Percentiles rank a stretch among this genome's conserved stretches.
phyloP scores from a whole-genome alignment of 352 stramenopile genomes.

The Pythium phragmitis region DNA sequence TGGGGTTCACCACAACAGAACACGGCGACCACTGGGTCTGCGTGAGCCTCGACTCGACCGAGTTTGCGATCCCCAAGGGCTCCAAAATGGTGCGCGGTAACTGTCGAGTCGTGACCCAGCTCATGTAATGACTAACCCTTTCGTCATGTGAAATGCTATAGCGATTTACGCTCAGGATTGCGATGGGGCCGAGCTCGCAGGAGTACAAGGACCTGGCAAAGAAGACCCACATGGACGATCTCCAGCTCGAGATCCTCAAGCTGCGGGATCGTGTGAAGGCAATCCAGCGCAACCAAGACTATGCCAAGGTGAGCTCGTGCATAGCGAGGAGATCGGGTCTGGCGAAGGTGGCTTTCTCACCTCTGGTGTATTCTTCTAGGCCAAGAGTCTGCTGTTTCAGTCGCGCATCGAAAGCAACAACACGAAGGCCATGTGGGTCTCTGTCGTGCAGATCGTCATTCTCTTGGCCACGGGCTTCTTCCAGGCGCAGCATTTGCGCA shows the following conservation, averaged over 20 bases:
- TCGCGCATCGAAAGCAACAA: slow-evolving; percentile 80
- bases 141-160: slow-evolving; percentile 13
- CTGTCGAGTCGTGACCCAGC: no score
- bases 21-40: slow-evolving; percentile 79
- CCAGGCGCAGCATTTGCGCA: slow-evolving; percentile 76
- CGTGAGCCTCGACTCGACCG: slow-evolving; percentile 61
- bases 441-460: slow-evolving; percentile 75
- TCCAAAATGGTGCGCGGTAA: slow-evolving; percentile 56
- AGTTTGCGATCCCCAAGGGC: slow-evolving; percentile 55
- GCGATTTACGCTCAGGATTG: slow-evolving; percentile 68
- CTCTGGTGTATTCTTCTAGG: slow-evolving; percentile 24
- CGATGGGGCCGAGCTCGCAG: slow-evolving; percentile 66
- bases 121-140: not conserved
- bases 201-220: slow-evolving; percentile 84
- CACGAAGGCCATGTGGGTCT: slow-evolving; percentile 75
- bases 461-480: slow-evolving; percentile 69
- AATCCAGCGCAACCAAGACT: slow-evolving; percentile 85
- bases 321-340: not conserved
- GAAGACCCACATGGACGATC: slow-evolving; percentile 80
- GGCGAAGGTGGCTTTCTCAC: not conserved
- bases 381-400: slow-evolving; percentile 72
- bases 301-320: slow-evolving; percentile 54
- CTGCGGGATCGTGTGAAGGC: slow-evolving; percentile 72
- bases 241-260: slow-evolving; percentile 80
- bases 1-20: slow-evolving; percentile 62